Evolutionary conservation across 2,329 filamentous ascomycete species (phyloP).

Genomic region (Fusarium bactridioides): DNA sequence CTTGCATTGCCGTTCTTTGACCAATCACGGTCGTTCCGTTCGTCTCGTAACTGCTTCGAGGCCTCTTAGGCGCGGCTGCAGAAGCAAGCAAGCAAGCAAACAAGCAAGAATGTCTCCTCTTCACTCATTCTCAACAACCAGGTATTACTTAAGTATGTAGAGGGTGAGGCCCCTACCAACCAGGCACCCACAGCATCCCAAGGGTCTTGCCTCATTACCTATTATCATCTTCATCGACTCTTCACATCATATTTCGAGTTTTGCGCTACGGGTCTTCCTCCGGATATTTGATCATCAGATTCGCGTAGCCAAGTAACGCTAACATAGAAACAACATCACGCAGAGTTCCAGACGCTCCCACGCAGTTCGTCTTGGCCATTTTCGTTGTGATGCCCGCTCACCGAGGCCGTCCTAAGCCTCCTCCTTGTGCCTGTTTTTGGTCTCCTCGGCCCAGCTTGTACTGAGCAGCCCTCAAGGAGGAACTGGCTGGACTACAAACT

Average conservation of each 20-base stretch:
- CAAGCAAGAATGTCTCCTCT: conserved; percentile 1
- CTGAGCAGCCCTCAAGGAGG: not conserved
- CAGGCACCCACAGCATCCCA: not conserved
- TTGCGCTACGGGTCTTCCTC: not conserved
- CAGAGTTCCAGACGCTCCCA: not conserved
- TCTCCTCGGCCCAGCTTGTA: not conserved
- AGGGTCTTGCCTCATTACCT: not conserved
- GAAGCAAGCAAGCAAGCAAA: not conserved
- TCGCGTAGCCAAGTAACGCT: not conserved
- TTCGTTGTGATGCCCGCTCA: conserved; percentile 11
- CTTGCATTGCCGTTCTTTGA: conserved; percentile 26
- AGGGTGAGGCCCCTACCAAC: not conserved
- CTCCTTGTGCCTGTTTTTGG: not conserved
- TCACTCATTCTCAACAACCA: conserved; percentile 4
- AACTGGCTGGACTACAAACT: not conserved
- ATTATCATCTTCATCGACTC: conserved; percentile 1
- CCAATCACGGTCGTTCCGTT: conserved; percentile 22
- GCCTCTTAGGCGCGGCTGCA: conserved; percentile 3
- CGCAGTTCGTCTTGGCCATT: not conserved
- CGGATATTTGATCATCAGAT: conserved; percentile 4
- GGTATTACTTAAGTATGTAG: not conserved
- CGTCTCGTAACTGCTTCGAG: conserved; percentile 9
- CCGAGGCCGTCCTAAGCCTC: not conserved
- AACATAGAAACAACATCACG: not conserved
- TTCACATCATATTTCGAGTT: not conserved